phyloP scores from a whole-genome alignment of 1,139 yeast species.

The Candida freyschussii region DNA sequence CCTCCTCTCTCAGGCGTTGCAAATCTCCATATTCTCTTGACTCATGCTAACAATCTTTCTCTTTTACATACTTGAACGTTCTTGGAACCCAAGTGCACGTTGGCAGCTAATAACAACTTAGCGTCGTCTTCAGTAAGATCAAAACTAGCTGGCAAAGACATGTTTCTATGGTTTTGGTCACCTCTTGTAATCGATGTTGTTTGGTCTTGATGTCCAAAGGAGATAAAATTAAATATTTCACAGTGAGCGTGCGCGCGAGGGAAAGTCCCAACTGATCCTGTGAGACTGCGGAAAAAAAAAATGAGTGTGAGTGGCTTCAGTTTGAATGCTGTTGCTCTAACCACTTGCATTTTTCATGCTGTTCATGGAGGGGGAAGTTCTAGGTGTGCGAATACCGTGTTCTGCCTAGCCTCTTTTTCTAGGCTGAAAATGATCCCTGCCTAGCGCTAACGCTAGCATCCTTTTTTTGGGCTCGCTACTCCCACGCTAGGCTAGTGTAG shows the following conservation, averaged over 20 bases:
- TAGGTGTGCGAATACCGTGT: no score
- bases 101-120: slow-evolving; percentile 99
- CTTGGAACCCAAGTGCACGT: slow-evolving; percentile 99
- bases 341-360: neutral
- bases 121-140: slow-evolving; percentile 97
- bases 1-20: neutral
- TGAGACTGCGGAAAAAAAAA: slow-evolving; percentile 17
- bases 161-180: no score
- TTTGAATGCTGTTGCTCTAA: neutral
- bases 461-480: no score
- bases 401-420: no score
- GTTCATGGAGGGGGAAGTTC: slow-evolving; percentile 1
- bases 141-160: slow-evolving; percentile 89
- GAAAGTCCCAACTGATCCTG: neutral
- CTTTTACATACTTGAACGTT: slow-evolving; percentile 85
- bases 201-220: no score
- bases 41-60: no score
- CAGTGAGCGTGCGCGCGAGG: slow-evolving; percentile 18
- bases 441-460: no score
- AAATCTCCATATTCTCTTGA: neutral
- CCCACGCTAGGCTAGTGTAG: no score
- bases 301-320: slow-evolving; percentile 1
- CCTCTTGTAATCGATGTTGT: slow-evolving; percentile 10
- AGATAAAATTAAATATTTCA: slow-evolving; percentile 22
- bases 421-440: no score